Base-by-base conservation (phyloP, 2,329 filamentous ascomycete genomes). In the Periconia sp. region DNA sequence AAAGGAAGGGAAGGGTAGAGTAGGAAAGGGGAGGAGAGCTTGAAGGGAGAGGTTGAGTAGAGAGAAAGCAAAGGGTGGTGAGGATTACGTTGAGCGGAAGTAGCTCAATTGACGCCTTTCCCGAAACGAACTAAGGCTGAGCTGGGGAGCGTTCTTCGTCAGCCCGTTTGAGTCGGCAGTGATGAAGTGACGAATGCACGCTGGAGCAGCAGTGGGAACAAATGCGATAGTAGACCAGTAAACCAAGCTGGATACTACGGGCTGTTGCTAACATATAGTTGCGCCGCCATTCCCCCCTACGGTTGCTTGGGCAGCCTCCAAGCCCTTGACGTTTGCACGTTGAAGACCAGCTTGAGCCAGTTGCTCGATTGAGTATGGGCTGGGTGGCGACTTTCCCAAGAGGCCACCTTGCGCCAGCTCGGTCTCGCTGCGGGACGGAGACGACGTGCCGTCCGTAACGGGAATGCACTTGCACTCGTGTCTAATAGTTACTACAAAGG, bases 331-430 rank as follows among this genome's bases (percentile, higher is more conserved):
- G 5, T 37, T 13, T 37, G 33, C 11, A 37, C 13, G 33, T 37
- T 37, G 33, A 13, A 37, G 6, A 37, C 15, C 33, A 37, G 6
- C 11, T 13, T 5, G 33, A 37, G 33, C 3, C 33, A 5, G 13
- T n/a, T 13, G 33, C 33, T 37, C 11, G 15, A 37, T 37, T n/a
- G 33, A 37, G 33, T 37, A 37, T 6, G 33, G 48, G 44, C 43
- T 31, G 19, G 41, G 45, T 47, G 41, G 49, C 44, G 41, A 47
- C 6, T 27, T 11, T 45, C 53, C 46, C 18, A 55, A 54, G 45
- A 56, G 46, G 56, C 44, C 56, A 58, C 56, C 53, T 58, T 58
- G 53, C 50, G 41, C 30, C 31, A 56, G 53, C 52, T 51, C 52
- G 48, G 50, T 50, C 55, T 49, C 50, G 31, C 5, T 20, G 41